Evolutionary conservation across 805 yeast species (phyloP).

Genomic region (Yamadazyma nakazawae): DNA sequence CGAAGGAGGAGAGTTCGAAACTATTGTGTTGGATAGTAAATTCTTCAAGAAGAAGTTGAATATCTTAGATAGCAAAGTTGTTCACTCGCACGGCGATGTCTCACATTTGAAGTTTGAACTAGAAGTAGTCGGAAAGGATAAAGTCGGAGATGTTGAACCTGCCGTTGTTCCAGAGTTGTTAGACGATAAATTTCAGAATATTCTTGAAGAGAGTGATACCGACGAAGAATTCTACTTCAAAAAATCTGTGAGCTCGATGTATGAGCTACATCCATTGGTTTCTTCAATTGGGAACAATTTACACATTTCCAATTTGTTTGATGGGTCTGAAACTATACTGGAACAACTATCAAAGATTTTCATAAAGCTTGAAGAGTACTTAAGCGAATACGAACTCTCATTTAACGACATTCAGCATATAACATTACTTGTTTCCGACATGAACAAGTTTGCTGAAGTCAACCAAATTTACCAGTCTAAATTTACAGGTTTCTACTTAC

Average conservation of each 20-base stretch:
- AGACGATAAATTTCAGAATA: constrained; percentile 36
- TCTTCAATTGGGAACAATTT: constrained; percentile 8
- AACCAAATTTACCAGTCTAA: constrained; percentile 57
- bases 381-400: constrained; percentile 27
- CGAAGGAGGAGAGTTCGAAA: constrained; percentile 98
- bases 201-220: constrained; percentile 15
- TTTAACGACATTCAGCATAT: constrained; percentile 55
- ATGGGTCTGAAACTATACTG: constrained; percentile 17
- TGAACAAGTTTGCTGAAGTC: constrained; percentile 59
- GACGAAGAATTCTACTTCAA: constrained; percentile 1
- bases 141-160: constrained; percentile 8
- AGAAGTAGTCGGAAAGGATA: constrained; percentile 37
- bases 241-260: constrained; percentile 6
- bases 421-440: constrained; percentile 58
- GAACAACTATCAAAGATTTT: constrained; percentile 52
- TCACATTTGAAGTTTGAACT: constrained; percentile 60
- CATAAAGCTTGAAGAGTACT: constrained; percentile 31
- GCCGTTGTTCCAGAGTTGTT: constrained; percentile 37
- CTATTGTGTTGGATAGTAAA: constrained; percentile 87
- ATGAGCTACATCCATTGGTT: not conserved
- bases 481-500: constrained; percentile 57
- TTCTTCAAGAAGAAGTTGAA: constrained; percentile 60
- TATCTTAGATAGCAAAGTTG: constrained; percentile 37
- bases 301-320: constrained; percentile 30
- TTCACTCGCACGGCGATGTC: constrained; percentile 58